A percentile compares a stretch with the other conserved stretches of the same genome.
Conservation (phyloP, 2,329 filamentous ascomycete species). For the Botrytis cinerea region DNA sequence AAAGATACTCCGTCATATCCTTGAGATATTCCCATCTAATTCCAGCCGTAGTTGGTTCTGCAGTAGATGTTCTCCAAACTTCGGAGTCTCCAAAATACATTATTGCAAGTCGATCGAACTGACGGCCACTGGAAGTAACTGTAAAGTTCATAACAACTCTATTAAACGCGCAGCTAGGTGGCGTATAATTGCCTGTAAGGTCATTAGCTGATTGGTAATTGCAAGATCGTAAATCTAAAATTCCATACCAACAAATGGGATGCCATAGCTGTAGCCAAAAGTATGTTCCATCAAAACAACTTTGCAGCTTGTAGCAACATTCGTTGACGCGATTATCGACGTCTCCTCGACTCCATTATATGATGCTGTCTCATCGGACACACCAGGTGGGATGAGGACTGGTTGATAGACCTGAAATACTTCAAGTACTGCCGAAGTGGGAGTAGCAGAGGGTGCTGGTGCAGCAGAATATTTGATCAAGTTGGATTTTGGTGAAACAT, state of each 20-base stretch:
- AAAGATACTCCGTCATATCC: conserved; percentile 72
- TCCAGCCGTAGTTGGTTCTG: conserved; percentile 70
- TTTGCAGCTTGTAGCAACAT: conserved; percentile 47
- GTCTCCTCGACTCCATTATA: conserved; percentile 36
- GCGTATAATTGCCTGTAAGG: conserved; percentile 59
- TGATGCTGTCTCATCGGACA: conserved; percentile 43
- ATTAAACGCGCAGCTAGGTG: conserved; percentile 71
- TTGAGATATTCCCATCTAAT: conserved; percentile 78
- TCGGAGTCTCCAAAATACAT: conserved; percentile 78
- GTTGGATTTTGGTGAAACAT: conserved; percentile 7
- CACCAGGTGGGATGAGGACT: conserved; percentile 54
- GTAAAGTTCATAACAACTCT: conserved; percentile 76
- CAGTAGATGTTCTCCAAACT: conserved; percentile 81
- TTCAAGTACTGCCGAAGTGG: conserved; percentile 48
- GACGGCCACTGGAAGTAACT: conserved; percentile 67
- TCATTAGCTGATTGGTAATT: conserved; percentile 25
- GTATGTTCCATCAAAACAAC: conserved; percentile 67
- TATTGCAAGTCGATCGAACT: conserved; percentile 74
- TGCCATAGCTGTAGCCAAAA: conserved; percentile 73
- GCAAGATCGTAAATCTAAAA: conserved; percentile 26
- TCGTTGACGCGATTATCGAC: conserved; percentile 33
- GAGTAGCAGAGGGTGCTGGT: conserved; percentile 33
- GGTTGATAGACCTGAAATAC: conserved; percentile 72
- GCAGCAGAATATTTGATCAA: conserved; percentile 35
- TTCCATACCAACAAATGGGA: conserved; percentile 67